A percentile compares a stretch with the other conserved stretches of the same genome.
Evolutionary conservation across 805 yeast genomes (phyloP).

Genomic region (Candida ulmi): DNA sequence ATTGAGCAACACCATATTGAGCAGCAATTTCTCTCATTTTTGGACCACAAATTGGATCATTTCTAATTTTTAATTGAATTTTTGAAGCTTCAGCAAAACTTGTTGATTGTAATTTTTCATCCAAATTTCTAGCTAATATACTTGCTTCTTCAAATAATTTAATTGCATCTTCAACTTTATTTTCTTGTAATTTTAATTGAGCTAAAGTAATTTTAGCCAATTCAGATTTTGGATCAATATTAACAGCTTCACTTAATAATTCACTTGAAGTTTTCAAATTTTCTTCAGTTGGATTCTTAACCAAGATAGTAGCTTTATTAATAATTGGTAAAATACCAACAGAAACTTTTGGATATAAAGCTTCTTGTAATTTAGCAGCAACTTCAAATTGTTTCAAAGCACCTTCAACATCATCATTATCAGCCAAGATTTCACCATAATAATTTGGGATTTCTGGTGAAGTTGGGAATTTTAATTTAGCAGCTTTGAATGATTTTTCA

Average conservation of each 20-base stretch:
- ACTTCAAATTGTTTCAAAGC: slow-evolving; percentile 83
- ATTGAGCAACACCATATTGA: slow-evolving; percentile 24
- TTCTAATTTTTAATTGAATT: slow-evolving; percentile 74
- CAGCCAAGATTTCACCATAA: slow-evolving; percentile 90
- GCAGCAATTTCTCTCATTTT: slow-evolving; percentile 60
- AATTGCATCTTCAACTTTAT: slow-evolving; percentile 77
- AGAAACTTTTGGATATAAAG: slow-evolving; percentile 51
- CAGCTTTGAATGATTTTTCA: slow-evolving; percentile 60
- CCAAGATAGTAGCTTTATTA: slow-evolving; percentile 76
- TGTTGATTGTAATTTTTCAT: slow-evolving; percentile 86
- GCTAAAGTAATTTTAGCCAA: slow-evolving; percentile 88
- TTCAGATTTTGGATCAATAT: slow-evolving; percentile 83
- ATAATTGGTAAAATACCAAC: slow-evolving; percentile 87
- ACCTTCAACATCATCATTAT: slow-evolving; percentile 61
- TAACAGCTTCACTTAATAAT: slow-evolving; percentile 68
- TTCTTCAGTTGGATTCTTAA: slow-evolving; percentile 42
- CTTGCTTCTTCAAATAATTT: slow-evolving; percentile 78
- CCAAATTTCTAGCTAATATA: slow-evolving; percentile 72
- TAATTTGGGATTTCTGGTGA: slow-evolving; percentile 91
- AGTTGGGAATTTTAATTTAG: slow-evolving; percentile 72
- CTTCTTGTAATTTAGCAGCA: slow-evolving; percentile 77
- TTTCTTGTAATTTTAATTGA: slow-evolving; percentile 81
- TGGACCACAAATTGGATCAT: slow-evolving; percentile 58
- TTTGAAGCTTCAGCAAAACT: slow-evolving; percentile 90
- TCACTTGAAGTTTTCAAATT: slow-evolving; percentile 53